Evolutionary conservation across 192 early-diverging fungal species (phyloP), one percentile per base, ranked within the genome.

Genomic region (Linnemannia schmuckeri): DNA sequence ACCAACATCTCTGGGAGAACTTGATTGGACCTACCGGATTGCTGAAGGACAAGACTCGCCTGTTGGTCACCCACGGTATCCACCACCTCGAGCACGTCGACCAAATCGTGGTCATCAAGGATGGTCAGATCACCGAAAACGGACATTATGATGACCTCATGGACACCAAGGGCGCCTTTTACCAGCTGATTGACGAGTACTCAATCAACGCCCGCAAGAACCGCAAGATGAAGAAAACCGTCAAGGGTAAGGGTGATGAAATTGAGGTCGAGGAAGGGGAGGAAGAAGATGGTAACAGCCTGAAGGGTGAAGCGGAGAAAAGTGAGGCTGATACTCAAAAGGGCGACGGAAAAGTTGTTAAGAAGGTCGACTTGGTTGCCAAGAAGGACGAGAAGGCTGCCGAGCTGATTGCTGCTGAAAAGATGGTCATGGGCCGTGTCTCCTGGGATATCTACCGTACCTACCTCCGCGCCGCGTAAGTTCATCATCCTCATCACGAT

Each of bases 31-130:
- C 96, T n/a, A 74, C 75, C 27, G 89, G 90, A 2, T 90, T 93
- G 9, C 83, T 98, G 69, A 89, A 82, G 4, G 89, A 89, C 72
- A 97, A 97, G 89, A 94, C 97, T 18, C 90, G 97, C 6, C 68
- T 99, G 38, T 82, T 99, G 63, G 95, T 97, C 2, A 97, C 97
- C 0, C 96, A 98, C 82, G 91, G 93, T 52, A 90, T 97, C 4
- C 92, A 95, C 66, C 89, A 95, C 70, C 80, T 99, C 47, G 94
- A 96, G 0, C 86, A 93, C 47, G 93, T 93, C 35, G 93, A 96
- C 71, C 91, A 92, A 68, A 89, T 98, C 13, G 63, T 97, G 4
- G 88, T 91, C 13, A 75, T 98, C 73, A 93, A 95, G 44, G 90
- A 95, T 27, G 95, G 96, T 27, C 68, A 80, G 27, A 90, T 97